phyloP scores from a whole-genome alignment of 1,139 yeast species.

The Blastobotrys apis region DNA sequence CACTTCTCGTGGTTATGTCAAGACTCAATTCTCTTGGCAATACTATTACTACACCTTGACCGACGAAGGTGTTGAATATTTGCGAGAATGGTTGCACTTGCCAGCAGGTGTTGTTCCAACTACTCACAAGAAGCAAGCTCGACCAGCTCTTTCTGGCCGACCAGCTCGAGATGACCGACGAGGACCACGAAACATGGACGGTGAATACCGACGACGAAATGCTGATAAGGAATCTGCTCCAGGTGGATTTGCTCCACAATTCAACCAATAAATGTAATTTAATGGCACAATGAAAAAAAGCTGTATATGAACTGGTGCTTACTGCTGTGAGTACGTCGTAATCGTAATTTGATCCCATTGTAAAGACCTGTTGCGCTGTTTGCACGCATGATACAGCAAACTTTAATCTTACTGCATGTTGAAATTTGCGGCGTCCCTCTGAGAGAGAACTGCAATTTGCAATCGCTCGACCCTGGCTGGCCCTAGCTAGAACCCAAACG shows the following conservation, averaged over 20 bases:
- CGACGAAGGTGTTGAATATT: constrained; percentile 98
- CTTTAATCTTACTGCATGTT: no score
- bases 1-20: constrained; percentile 98
- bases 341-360: no score
- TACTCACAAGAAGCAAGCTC: constrained; percentile 95
- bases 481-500: no score
- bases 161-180: constrained; percentile 31
- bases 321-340: no score
- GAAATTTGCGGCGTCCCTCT: no score
- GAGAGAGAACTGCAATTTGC: no score
- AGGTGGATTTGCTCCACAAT: constrained; percentile 33
- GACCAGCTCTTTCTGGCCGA: constrained; percentile 59
- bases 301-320: no score
- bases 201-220: constrained; percentile 42
- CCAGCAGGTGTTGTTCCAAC: constrained; percentile 99
- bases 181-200: constrained; percentile 36
- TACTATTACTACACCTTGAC: constrained; percentile 99
- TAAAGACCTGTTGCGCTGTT: no score
- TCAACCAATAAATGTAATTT: constrained; percentile 27
- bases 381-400: no score
- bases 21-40: constrained; percentile 99
- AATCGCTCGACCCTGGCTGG: no score
- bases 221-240: constrained; percentile 35
- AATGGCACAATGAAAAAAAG: constrained; percentile 6
- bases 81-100: constrained; percentile 96